Conservation (phyloP, 225 moss, liverwort and hornwort genomes). For the Ulota crispa region DNA sequence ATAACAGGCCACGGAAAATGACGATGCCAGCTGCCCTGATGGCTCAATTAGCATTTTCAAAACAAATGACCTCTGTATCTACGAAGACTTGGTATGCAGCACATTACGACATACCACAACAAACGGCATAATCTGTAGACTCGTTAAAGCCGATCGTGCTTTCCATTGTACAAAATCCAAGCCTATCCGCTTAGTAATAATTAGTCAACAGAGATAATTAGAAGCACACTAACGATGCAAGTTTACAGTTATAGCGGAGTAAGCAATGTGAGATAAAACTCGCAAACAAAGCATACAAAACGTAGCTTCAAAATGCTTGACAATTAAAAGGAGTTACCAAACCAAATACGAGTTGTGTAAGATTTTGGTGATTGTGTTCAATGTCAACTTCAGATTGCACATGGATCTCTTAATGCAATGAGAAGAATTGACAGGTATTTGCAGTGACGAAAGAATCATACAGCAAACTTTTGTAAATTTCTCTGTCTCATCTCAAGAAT, state of each 20-base stretch:
- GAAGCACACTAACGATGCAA: slow-evolving; percentile 21
- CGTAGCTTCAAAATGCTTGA: not conserved
- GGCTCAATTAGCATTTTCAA: slow-evolving; percentile 8
- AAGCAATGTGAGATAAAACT: not conserved
- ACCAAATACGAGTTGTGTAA: not conserved
- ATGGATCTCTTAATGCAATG: not conserved
- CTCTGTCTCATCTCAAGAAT: no score
- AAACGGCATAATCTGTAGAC: slow-evolving; percentile 25
- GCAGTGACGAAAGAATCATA: not conserved
- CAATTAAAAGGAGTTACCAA: not conserved
- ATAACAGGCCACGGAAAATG: slow-evolving; percentile 22
- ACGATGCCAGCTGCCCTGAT: slow-evolving; percentile 11
- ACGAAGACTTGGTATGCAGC: slow-evolving; percentile 15
- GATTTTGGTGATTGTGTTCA: not conserved
- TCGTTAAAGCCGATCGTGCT: slow-evolving; percentile 29
- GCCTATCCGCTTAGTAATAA: slow-evolving; percentile 9
- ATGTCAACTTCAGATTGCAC: not conserved
- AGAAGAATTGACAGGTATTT: not conserved
- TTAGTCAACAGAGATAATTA: slow-evolving; percentile 10
- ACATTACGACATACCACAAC: slow-evolving; percentile 29
- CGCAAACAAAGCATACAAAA: not conserved
- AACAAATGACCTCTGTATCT: slow-evolving; percentile 7
- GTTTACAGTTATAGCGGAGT: not conserved
- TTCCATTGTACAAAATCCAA: slow-evolving; percentile 35
- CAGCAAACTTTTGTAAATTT: no score